Base-by-base conservation (phyloP, 1,284 basidiomycete species). In the Chalciporus sp. region DNA sequence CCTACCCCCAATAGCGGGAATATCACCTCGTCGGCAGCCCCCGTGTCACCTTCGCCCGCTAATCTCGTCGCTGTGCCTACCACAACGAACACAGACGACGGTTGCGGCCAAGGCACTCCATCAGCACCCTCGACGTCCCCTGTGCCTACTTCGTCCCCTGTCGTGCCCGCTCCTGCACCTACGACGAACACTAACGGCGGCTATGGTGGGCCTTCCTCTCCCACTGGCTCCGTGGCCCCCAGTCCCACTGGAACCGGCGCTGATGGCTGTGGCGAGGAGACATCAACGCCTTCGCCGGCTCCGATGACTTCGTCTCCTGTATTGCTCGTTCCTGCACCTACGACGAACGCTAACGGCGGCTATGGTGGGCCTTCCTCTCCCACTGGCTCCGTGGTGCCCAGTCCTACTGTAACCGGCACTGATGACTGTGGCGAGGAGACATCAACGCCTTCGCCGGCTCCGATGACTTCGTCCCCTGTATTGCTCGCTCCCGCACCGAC, bases 351-450 rank as follows among this genome's bases (percentile, higher is more conserved):
- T 11, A n/a, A 39, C 37, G 35, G 8, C 7, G n/a, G 35, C 35
- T 37, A 14, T 17, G 35, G 35, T 17, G 7, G n/a, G n/a, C n/a
- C n/a, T n/a, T n/a, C n/a, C n/a, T n/a, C 35, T 37, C n/a, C 35
- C 35, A 17, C n/a, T 37, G 35, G n/a, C n/a, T 37, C 35, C n/a
- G n/a, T 11, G 7, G 5, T 16, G n/a, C 35, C 35, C 35, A 37
- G 7, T 37, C 35, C 35, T 37, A 37, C 35, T 8, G 37, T 2
- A 16, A 35, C 33, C 3, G 51, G 49, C 17, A 57, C 62, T 27
- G 51, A 35, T 52, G 53, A 49, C 39, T 56, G 59, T 43, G 40
- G 17, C 29, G 58, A 51, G 14, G 54, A 42, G 31, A 43, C 54
- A 40, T 52, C 58, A 3, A 47, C 47, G 11, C 45, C 51, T 42